Evolutionary conservation across 2,329 filamentous ascomycete species (phyloP).

Genomic region (Apiospora saccharicola): DNA sequence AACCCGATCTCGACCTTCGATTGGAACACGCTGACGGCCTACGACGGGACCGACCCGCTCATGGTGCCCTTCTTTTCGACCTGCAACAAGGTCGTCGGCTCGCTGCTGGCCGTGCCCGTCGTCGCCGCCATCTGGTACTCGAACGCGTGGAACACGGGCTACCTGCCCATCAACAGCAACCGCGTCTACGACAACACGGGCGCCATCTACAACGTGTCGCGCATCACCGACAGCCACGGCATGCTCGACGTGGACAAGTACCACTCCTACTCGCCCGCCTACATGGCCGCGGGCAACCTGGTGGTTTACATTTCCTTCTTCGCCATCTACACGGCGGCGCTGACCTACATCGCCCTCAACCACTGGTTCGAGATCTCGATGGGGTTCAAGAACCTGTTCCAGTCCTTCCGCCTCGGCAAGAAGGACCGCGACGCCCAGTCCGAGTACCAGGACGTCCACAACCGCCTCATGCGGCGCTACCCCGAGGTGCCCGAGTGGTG

Average conservation of each 20-base stretch:
- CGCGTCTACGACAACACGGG: conserved; percentile 65
- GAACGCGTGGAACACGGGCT: conserved; percentile 64
- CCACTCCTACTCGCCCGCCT: conserved; percentile 61
- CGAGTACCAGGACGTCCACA: conserved; percentile 54
- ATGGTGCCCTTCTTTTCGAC: conserved; percentile 62
- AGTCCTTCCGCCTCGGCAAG: conserved; percentile 53
- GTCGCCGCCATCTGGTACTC: conserved; percentile 65
- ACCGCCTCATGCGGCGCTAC: conserved; percentile 62
- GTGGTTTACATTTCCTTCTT: conserved; percentile 60
- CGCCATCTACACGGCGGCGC: conserved; percentile 56
- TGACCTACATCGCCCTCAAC: conserved; percentile 48
- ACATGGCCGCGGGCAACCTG: conserved; percentile 55
- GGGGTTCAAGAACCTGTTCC: conserved; percentile 56
- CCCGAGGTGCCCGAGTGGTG: conserved; percentile 61
- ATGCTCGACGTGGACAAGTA: conserved; percentile 61
- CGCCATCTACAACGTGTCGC: conserved; percentile 56
- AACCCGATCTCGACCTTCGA: conserved; percentile 50
- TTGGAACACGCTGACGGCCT: conserved; percentile 44
- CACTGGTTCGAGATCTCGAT: conserved; percentile 52
- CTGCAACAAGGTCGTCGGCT: conserved; percentile 67
- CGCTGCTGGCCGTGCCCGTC: conserved; percentile 62
- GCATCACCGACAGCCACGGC: conserved; percentile 56
- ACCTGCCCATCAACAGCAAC: conserved; percentile 63
- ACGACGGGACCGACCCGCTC: conserved; percentile 34
- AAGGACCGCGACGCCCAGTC: conserved; percentile 36